phyloP scores from a whole-genome alignment of 169 alveolate genomes.

The Plasmodium adleri region DNA sequence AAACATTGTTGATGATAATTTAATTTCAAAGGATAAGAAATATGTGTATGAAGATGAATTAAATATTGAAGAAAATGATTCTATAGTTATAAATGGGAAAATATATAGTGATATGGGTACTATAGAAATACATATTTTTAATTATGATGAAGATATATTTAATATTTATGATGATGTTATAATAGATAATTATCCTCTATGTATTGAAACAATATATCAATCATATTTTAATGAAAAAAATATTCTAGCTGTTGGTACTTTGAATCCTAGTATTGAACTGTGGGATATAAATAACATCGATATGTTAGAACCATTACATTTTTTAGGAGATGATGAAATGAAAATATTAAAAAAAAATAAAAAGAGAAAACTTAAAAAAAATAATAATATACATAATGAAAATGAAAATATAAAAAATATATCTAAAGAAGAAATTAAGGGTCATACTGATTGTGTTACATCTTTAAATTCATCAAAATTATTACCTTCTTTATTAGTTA shows the following conservation, averaged over 20 bases:
- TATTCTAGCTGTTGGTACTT: slow-evolving; percentile 56
- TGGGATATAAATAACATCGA: slow-evolving; percentile 53
- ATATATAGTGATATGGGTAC: slow-evolving; percentile 68
- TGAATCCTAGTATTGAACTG: slow-evolving; percentile 21
- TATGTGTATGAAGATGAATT: slow-evolving; percentile 68
- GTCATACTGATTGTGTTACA: slow-evolving; percentile 57
- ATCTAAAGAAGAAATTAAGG: slow-evolving; percentile 5
- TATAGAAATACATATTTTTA: slow-evolving; percentile 46
- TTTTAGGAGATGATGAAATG: slow-evolving; percentile 17
- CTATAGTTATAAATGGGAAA: slow-evolving; percentile 34
- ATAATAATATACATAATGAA: background rate
- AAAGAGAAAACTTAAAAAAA: background rate
- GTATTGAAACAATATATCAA: slow-evolving; percentile 14
- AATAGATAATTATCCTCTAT: slow-evolving; percentile 51
- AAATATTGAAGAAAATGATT: slow-evolving; percentile 22
- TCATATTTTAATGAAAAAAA: slow-evolving; percentile 19
- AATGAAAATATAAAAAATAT: background rate
- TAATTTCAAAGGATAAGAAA: slow-evolving; percentile 24
- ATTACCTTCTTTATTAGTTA: slow-evolving; percentile 28
- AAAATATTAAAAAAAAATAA: background rate
- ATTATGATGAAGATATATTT: slow-evolving; percentile 44
- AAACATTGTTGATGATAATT: slow-evolving; percentile 7
- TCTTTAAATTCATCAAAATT: slow-evolving; percentile 40
- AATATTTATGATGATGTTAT: slow-evolving; percentile 63
- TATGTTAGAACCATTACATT: slow-evolving; percentile 32